A percentile compares a stretch with the other conserved stretches of the same genome.
Evolutionary conservation across 1,139 yeast species (phyloP).

Genomic region (Pichia sp.): DNA sequence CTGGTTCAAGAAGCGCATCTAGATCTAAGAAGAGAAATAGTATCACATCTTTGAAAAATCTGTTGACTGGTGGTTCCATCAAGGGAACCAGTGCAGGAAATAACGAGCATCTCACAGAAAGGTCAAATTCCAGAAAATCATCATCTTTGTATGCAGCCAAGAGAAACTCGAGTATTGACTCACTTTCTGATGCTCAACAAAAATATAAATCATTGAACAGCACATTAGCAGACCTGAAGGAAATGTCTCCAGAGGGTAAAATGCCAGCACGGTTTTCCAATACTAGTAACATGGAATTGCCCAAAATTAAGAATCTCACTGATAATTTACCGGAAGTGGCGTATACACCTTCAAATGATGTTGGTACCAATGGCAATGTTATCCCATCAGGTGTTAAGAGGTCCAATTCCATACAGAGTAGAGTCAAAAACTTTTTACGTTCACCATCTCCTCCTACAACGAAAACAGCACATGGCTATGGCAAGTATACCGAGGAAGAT

Average conservation of each 20-base stretch:
- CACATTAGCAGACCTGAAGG: constrained; percentile 12
- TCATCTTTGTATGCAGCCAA: constrained; percentile 5
- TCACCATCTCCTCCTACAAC: constrained; percentile 38
- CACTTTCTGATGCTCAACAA: constrained; percentile 1
- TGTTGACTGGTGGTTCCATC: constrained; percentile 35
- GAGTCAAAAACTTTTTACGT: constrained; percentile 56
- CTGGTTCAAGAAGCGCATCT: constrained; percentile 1
- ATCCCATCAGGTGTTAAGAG: constrained; percentile 15
- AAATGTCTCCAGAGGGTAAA: constrained; percentile 16
- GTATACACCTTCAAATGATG: not conserved
- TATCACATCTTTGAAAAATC: constrained; percentile 36
- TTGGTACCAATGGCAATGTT: not conserved
- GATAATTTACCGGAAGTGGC: not conserved
- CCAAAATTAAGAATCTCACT: not conserved
- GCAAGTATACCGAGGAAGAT: constrained; percentile 49
- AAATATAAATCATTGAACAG: constrained; percentile 4
- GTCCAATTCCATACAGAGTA: constrained; percentile 58
- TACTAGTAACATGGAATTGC: not conserved
- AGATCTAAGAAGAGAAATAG: constrained; percentile 32
- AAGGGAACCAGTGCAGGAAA: constrained; percentile 6
- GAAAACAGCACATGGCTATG: constrained; percentile 71
- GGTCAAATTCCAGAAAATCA: constrained; percentile 8
- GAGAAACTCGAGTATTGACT: constrained; percentile 16
- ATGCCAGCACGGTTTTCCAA: not conserved
- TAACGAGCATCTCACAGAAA: constrained; percentile 1